Base-by-base conservation (phyloP, 208 protist genomes). In the Leishmania turanica region DNA sequence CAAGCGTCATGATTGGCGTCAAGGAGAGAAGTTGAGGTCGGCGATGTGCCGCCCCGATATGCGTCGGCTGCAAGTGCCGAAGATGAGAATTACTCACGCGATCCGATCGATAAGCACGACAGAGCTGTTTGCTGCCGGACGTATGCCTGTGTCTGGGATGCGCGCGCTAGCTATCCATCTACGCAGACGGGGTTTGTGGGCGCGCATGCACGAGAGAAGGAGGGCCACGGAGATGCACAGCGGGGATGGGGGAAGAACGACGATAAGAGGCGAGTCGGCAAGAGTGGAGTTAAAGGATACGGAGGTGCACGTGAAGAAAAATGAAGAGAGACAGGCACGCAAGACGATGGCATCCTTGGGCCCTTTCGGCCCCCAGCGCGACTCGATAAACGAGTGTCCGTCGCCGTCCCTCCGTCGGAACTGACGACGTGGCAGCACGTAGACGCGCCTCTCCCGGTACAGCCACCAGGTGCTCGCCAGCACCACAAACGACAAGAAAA, bases 1-100 rank as follows among this genome's bases (percentile, higher is more conserved):
- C 83, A 27, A 85, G 75, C 56, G 66, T 53, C 87, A 87, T 83
- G 51, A 21, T 45, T 47, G 7, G 34, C 8, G 66, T 31, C 45
- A 27, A 31, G 37, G 47, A 34, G 45, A 15, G n/a, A 9, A 37
- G n/a, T n/a, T 1, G 34, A 73, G 24, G 45, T 2, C 45, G 51
- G 47, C 21, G 69, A 37, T 73, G 47, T n/a, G 21, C 24, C 47
- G 42, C 24, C 17, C 8, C 24, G 45, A 27, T 54, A 5, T 37
- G 69, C 6, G 69, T 31, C 7, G 27, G 6, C 1, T 31, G 6
- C 2, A 45, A 73, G 21, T 34, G n/a, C 5, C 13, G 24, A 24
- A 53, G 27, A 73, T 17, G 42, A 31, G 31, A 40, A 40, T 15
- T 68, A 37, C 31, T 21, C 31, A 13, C 31, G 17, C 31, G 31